Conservation (phyloP, 1,284 basidiomycete genomes). For the Marasmius tenuissimus region DNA sequence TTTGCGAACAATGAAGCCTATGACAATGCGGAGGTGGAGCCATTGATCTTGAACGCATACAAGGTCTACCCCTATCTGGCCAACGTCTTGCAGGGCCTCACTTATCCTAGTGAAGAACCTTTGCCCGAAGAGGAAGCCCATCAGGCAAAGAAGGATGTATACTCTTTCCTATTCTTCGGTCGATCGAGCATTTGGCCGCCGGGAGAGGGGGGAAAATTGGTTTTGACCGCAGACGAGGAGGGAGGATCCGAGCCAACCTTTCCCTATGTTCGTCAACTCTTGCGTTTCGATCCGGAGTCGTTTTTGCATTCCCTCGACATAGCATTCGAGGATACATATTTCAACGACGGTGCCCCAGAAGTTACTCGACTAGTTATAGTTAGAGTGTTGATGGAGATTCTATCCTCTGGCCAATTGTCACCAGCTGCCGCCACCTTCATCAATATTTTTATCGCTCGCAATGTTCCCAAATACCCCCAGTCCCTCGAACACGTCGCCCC, state of each 20-base stretch:
- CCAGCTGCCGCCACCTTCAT: constrained; percentile 78
- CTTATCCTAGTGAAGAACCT: constrained; percentile 84
- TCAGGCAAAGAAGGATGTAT: constrained; percentile 72
- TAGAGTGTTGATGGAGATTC: constrained; percentile 83
- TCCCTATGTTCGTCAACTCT: constrained; percentile 84
- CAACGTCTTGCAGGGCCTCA: constrained; percentile 79
- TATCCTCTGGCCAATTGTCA: constrained; percentile 55
- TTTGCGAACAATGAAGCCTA: constrained; percentile 28
- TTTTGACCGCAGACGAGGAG: constrained; percentile 73
- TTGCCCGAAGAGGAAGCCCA: constrained; percentile 64
- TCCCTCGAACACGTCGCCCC: constrained; percentile 74
- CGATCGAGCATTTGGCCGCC: constrained; percentile 79
- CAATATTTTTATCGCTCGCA: constrained; percentile 95
- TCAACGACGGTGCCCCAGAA: constrained; percentile 73
- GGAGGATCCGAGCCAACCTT: constrained; percentile 78
- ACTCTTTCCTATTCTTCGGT: constrained; percentile 83
- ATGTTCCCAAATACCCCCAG: constrained; percentile 95
- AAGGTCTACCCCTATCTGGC: constrained; percentile 94
- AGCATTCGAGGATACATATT: constrained; percentile 91
- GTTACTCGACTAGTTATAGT: constrained; percentile 83
- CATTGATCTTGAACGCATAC: constrained; percentile 76
- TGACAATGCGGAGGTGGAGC: constrained; percentile 51
- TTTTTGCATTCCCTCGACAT: constrained; percentile 94
- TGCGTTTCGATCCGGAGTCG: constrained; percentile 92
- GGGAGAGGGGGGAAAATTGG: constrained; percentile 67